These are phyloP conservation scores for Scedosporium dehoogii DNA, from an alignment of 2,329 filamentous ascomycete genomes.

Conservation along the genomic window DNA sequence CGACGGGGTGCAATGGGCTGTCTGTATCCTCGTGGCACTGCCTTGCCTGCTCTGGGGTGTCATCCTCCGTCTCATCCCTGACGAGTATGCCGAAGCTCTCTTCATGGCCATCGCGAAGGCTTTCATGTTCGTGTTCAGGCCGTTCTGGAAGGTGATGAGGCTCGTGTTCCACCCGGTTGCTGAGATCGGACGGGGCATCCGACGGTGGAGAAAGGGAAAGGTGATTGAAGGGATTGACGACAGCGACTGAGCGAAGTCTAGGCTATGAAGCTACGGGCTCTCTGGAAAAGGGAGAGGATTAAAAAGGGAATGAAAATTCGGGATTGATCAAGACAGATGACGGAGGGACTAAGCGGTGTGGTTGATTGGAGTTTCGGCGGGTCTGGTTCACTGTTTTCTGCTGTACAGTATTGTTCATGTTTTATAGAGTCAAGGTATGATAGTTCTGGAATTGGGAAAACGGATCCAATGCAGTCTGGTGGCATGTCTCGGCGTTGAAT, in stretches of 20 bases:
- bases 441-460: neutral
- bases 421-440: neutral
- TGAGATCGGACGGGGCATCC: constrained; percentile 2
- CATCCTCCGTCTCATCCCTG: constrained; percentile 39
- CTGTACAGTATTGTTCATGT: neutral
- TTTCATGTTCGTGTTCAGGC: constrained; percentile 1
- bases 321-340: neutral
- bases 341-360: neutral
- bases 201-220: constrained; percentile 5
- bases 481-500: neutral
- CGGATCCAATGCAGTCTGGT: neutral
- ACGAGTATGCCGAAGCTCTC: constrained; percentile 16
- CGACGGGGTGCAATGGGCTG: constrained; percentile 42
- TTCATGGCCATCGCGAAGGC: neutral
- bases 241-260: neutral
- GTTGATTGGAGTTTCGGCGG: neutral
- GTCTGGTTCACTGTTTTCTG: neutral
- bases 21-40: constrained; percentile 37
- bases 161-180: constrained; percentile 4
- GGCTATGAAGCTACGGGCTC: too few species aligned
- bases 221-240: neutral
- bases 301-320: too few species aligned
- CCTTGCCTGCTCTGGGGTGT: constrained; percentile 40
- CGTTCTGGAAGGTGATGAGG: constrained; percentile 5
- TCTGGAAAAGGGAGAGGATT: too few species aligned